Conservation (phyloP, 768 basidiomycete species). For the Gloeopeniophorella convolvens region DNA sequence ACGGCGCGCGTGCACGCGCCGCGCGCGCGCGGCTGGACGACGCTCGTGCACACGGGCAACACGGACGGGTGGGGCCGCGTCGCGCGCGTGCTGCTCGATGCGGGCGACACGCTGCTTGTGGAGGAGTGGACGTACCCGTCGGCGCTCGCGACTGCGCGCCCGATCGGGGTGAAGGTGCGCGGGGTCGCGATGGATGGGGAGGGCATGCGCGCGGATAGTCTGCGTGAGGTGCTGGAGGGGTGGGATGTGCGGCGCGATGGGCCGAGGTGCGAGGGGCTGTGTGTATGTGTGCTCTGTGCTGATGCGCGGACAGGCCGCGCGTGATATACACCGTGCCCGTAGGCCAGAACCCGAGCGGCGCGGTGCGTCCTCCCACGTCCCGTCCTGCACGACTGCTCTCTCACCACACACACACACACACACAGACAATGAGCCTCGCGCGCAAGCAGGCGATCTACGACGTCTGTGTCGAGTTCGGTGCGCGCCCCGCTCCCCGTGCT, state of each 20-base stretch:
- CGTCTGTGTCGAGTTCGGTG: constrained; percentile 77
- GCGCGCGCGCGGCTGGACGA: constrained; percentile 54
- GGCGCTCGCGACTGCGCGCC: constrained; percentile 34
- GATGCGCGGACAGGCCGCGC: constrained; percentile 64
- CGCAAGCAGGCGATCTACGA: constrained; percentile 77
- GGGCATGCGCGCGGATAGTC: constrained; percentile 58
- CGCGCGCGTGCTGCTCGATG: constrained; percentile 55
- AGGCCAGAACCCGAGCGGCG: constrained; percentile 82
- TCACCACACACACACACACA: neutral
- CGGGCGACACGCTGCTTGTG: constrained; percentile 51
- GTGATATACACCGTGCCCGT: constrained; percentile 72
- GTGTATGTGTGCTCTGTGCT: no score
- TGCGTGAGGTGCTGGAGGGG: constrained; percentile 50
- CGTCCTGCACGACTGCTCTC: no score
- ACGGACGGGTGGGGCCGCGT: constrained; percentile 67
- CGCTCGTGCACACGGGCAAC: constrained; percentile 57
- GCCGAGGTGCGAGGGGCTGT: neutral
- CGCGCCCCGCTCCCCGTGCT: constrained; percentile 6
- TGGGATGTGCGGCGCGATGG: constrained; percentile 50
- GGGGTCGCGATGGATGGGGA: constrained; percentile 62
- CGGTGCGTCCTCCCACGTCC: constrained; percentile 35
- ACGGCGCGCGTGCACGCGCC: constrained; percentile 47
- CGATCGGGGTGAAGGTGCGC: constrained; percentile 39
- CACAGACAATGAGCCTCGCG: constrained; percentile 49
- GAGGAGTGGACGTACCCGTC: constrained; percentile 77